Conservation (phyloP, 345 rosid genomes). For the Erodium maritimum region DNA sequence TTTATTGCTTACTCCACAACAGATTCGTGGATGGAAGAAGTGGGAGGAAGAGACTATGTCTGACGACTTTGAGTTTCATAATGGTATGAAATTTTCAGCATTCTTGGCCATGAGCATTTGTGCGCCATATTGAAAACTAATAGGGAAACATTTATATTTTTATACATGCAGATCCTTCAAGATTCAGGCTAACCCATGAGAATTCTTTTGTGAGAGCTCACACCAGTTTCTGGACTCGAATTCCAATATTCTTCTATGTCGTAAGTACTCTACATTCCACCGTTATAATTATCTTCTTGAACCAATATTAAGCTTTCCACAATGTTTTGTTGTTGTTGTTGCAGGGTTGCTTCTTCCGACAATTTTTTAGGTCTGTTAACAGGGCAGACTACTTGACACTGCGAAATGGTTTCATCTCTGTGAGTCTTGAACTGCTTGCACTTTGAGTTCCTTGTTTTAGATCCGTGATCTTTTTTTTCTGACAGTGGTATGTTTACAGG, state of each 20-base stretch:
- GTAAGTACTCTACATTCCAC: conserved; percentile 32
- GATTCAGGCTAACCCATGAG: conserved; percentile 84
- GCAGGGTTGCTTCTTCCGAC: conserved; percentile 91
- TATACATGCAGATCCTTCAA: conserved; percentile 59
- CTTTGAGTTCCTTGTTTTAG: not conserved
- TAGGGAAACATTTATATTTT: not conserved
- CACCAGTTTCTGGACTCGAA: conserved; percentile 81
- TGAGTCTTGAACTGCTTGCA: conserved; percentile 23
- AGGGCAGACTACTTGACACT: conserved; percentile 76
- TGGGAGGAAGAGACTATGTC: conserved; percentile 85
- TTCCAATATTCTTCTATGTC: conserved; percentile 65
- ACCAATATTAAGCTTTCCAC: conserved; percentile 2
- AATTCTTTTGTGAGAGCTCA: conserved; percentile 84
- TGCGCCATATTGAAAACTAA: conserved; percentile 7
- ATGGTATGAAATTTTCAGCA: conserved; percentile 27
- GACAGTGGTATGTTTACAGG: conserved; percentile 26
- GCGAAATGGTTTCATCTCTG: conserved; percentile 81
- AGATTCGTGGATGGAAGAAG: conserved; percentile 90
- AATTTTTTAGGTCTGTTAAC: conserved; percentile 76
- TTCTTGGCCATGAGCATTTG: not conserved
- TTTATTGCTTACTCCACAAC: conserved; percentile 9
- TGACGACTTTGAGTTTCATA: conserved; percentile 65
- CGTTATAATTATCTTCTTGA: too few species aligned
- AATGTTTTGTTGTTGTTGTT: conserved; percentile 7
- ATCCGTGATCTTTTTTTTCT: too few species aligned